Percentiles rank a stretch among this genome's conserved stretches.
Conservation (phyloP, 1,284 basidiomycete genomes). For the Amylostereum chailletii region DNA sequence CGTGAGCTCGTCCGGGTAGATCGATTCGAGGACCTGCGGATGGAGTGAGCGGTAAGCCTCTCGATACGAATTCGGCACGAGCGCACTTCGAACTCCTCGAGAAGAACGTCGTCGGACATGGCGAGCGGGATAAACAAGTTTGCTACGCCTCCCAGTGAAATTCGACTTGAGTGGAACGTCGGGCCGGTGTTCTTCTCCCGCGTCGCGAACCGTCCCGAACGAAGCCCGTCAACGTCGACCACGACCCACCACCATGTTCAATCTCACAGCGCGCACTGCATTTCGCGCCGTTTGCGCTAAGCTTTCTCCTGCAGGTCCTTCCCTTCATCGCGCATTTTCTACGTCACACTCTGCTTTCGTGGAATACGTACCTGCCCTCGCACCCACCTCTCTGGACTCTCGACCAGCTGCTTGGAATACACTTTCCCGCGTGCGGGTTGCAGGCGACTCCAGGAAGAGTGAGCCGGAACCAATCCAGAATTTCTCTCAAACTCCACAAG, state of each 20-base stretch:
- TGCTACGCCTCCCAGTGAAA: background rate
- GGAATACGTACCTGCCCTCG: background rate
- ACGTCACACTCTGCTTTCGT: background rate
- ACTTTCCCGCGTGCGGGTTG: background rate
- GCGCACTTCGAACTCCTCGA: slow-evolving; percentile 84
- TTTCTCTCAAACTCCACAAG: background rate
- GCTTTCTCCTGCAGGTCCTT: background rate
- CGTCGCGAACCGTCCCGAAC: background rate
- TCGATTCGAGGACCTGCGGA: slow-evolving; percentile 83
- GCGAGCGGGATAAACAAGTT: slow-evolving; percentile 5
- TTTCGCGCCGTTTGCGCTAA: background rate
- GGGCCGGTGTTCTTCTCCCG: background rate
- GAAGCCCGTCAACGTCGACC: background rate
- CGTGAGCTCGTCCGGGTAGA: slow-evolving; percentile 89
- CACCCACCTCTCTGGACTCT: background rate
- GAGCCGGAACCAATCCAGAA: background rate
- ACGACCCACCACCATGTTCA: background rate
- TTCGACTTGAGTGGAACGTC: too few species aligned
- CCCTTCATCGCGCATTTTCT: background rate
- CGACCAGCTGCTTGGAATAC: background rate
- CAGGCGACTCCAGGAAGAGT: background rate
- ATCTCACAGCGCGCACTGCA: background rate
- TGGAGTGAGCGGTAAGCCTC: slow-evolving; percentile 5
- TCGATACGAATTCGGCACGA: slow-evolving; percentile 6
- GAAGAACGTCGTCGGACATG: slow-evolving; percentile 55